A percentile compares a stretch with the other conserved stretches of the same genome.
These are phyloP conservation scores for Acanthamoeba lenticulata DNA, from an alignment of 208 protist species.

Conservation along the genomic window DNA sequence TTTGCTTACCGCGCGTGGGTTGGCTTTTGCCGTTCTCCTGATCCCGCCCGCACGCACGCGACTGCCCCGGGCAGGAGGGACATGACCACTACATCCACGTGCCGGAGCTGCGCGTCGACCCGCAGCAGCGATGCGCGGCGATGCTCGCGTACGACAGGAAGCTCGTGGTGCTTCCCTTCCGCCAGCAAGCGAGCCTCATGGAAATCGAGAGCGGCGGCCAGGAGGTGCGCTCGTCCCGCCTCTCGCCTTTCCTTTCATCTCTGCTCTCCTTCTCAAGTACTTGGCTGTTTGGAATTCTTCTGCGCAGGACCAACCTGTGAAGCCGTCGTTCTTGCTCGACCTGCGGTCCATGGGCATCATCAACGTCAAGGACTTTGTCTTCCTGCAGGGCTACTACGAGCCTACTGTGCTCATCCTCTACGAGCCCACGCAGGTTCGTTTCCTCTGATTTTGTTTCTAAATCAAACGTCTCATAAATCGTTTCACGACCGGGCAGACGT, in stretches of 20 bases:
- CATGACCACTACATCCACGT: background rate
- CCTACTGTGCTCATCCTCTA: constrained; percentile 63
- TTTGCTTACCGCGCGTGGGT: background rate
- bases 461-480: background rate
- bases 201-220: constrained; percentile 19
- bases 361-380: constrained; percentile 64
- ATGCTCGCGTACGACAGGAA: constrained; percentile 38
- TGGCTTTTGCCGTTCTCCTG: background rate
- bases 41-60: background rate
- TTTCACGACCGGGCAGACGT: background rate
- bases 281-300: background rate
- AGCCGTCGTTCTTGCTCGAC: constrained; percentile 33
- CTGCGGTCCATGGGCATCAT: constrained; percentile 34
- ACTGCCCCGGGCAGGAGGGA: constrained; percentile 1
- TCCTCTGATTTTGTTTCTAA: background rate
- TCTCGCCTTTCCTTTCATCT: background rate
- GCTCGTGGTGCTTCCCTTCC: constrained; percentile 66
- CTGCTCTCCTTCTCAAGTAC: background rate
- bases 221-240: background rate
- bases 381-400: constrained; percentile 70
- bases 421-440: constrained; percentile 18
- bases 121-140: constrained; percentile 31
- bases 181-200: constrained; percentile 42
- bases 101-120: background rate
- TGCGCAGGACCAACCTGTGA: constrained; percentile 9